phyloP scores from a whole-genome alignment of 768 basidiomycete genomes.

The Lactarius quietus region DNA sequence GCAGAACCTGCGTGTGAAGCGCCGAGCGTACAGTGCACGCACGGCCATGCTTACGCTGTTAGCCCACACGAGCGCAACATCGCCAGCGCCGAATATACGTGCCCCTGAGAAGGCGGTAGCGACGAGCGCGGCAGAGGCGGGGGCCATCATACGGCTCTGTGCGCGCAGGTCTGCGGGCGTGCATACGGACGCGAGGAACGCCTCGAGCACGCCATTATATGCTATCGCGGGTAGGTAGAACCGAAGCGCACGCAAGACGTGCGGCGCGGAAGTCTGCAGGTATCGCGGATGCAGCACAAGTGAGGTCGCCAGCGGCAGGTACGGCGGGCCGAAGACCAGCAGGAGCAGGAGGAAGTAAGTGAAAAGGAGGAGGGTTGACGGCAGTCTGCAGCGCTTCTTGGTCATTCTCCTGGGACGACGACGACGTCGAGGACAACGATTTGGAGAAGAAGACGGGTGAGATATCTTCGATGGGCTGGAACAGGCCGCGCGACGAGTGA shows the following conservation, averaged over 20 bases:
- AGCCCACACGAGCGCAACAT: slow-evolving; percentile 69
- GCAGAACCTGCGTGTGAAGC: slow-evolving; percentile 52
- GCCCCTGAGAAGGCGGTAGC: slow-evolving; percentile 47
- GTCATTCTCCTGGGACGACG: slow-evolving; percentile 2
- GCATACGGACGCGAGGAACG: slow-evolving; percentile 82
- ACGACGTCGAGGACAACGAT: slow-evolving; percentile 31
- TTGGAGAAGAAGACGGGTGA: slow-evolving; percentile 86
- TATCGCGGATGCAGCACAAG: slow-evolving; percentile 71
- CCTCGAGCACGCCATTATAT: slow-evolving; percentile 88
- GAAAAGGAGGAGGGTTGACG: slow-evolving; percentile 55
- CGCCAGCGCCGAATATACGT: slow-evolving; percentile 46
- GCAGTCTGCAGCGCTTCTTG: slow-evolving; percentile 34
- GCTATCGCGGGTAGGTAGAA: slow-evolving; percentile 89
- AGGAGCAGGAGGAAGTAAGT: slow-evolving; percentile 71
- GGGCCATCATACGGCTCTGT: slow-evolving; percentile 84
- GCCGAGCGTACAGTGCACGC: slow-evolving; percentile 57
- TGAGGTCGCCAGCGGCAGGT: slow-evolving; percentile 63
- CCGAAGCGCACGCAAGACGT: slow-evolving; percentile 73
- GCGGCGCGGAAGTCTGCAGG: slow-evolving; percentile 72
- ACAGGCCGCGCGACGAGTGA: slow-evolving; percentile 85
- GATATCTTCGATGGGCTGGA: slow-evolving; percentile 95
- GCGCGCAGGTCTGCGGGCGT: slow-evolving; percentile 56
- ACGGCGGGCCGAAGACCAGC: slow-evolving; percentile 69
- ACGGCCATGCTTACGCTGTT: slow-evolving; percentile 65
- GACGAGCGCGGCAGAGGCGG: slow-evolving; percentile 69